These are phyloP conservation scores for Sisymbrium irio DNA, from an alignment of 345 rosid species.

Conservation along the genomic window DNA sequence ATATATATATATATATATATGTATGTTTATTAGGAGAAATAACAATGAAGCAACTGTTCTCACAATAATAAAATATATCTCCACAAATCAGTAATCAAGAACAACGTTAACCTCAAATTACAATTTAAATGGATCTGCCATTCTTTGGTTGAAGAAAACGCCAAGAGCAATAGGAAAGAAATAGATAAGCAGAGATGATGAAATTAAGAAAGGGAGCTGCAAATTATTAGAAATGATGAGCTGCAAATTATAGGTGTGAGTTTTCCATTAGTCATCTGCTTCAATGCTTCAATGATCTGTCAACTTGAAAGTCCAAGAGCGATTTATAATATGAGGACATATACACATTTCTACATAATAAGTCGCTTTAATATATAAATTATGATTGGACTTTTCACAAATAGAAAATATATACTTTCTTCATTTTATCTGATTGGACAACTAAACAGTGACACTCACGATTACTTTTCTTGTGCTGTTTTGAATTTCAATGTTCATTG, in stretches of 20 bases:
- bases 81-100: not conserved
- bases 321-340: slow-evolving; percentile 7
- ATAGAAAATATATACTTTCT: slow-evolving; percentile 9
- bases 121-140: not conserved
- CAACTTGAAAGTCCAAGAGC: slow-evolving; percentile 26
- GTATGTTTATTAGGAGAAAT: not conserved
- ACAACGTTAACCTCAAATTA: not conserved
- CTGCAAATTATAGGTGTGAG: slow-evolving; percentile 15
- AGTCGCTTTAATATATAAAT: slow-evolving; percentile 3
- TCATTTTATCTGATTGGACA: slow-evolving; percentile 27
- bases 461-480: slow-evolving; percentile 6
- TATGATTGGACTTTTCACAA: slow-evolving; percentile 24
- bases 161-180: not conserved
- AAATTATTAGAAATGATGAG: slow-evolving; percentile 19
- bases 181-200: not conserved
- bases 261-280: slow-evolving; percentile 16
- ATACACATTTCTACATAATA: not conserved
- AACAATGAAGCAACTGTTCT: not conserved
- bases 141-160: not conserved
- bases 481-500: slow-evolving; percentile 8
- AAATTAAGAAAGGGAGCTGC: not conserved
- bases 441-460: slow-evolving; percentile 34
- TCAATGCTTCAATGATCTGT: slow-evolving; percentile 19
- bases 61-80: not conserved
- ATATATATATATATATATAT: no score